Conservation (phyloP, 1,284 basidiomycete genomes). For the Sanghuangporus weigelae region DNA sequence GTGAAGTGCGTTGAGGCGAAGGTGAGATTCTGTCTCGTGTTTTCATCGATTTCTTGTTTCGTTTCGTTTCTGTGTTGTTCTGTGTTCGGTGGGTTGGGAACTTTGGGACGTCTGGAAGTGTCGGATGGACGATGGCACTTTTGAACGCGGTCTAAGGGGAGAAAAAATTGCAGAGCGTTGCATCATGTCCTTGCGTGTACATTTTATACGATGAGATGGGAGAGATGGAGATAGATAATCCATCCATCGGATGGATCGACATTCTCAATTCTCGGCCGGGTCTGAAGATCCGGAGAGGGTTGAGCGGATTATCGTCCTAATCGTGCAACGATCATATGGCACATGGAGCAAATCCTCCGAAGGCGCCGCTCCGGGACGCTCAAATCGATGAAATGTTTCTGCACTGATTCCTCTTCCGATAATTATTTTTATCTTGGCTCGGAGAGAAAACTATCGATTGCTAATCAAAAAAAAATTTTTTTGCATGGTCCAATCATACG, state of each 20-base stretch:
- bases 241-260: neutral
- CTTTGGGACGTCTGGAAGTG: neutral
- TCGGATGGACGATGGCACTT: neutral
- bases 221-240: neutral
- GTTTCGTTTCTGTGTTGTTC: neutral
- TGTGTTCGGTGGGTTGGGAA: neutral
- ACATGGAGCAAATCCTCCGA: too few species aligned
- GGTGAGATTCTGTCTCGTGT: slow-evolving; percentile 31
- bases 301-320: neutral
- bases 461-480: neutral
- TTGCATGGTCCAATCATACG: neutral
- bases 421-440: neutral
- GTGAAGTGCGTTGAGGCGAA: slow-evolving; percentile 66
- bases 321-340: neutral
- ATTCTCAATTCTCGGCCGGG: neutral
- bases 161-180: too few species aligned
- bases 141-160: neutral
- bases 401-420: neutral
- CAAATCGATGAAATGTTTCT: neutral
- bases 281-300: neutral
- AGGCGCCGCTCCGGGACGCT: neutral
- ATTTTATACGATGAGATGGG: neutral
- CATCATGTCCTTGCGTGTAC: too few species aligned
- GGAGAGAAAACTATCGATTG: neutral
- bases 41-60: neutral